These are phyloP conservation scores for Fusarium sambucinum DNA, from an alignment of 2,329 filamentous ascomycete species.

Conservation along the genomic window DNA sequence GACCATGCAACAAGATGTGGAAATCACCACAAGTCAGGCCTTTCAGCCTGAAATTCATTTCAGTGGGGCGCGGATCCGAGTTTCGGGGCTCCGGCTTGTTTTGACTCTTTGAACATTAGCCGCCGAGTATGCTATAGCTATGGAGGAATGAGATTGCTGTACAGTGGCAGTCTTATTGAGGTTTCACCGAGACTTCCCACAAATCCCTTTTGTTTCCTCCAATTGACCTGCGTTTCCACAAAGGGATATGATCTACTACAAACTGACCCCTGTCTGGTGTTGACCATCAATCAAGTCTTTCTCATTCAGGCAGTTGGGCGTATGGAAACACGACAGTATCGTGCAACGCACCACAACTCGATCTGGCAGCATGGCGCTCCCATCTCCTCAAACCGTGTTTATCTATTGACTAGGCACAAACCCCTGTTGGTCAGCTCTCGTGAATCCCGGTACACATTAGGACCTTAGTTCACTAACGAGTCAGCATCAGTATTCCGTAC, in stretches of 20 bases:
- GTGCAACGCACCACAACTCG: slow-evolving; percentile 25
- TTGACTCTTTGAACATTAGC: slow-evolving; percentile 20
- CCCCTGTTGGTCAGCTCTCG: slow-evolving; percentile 27
- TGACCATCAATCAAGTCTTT: slow-evolving; percentile 20
- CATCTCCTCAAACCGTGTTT: slow-evolving; percentile 18
- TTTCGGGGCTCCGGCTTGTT: slow-evolving; percentile 31
- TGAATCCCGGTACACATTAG: slow-evolving; percentile 7
- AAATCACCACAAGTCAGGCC: slow-evolving; percentile 19
- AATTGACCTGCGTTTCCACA: slow-evolving; percentile 5
- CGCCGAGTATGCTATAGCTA: background rate
- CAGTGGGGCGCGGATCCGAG: slow-evolving; percentile 35
- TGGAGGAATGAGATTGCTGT: slow-evolving; percentile 13
- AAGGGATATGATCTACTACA: slow-evolving; percentile 23
- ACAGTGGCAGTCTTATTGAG: background rate
- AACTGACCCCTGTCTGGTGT: slow-evolving; percentile 2
- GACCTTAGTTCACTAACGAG: slow-evolving; percentile 29
- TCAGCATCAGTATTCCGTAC: slow-evolving; percentile 26
- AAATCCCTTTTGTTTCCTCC: slow-evolving; percentile 20
- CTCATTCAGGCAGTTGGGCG: slow-evolving; percentile 16
- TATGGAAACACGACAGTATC: slow-evolving; percentile 25
- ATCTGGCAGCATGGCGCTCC: slow-evolving; percentile 13
- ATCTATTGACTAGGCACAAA: slow-evolving; percentile 21
- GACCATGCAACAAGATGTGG: slow-evolving; percentile 38
- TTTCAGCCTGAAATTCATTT: slow-evolving; percentile 33
- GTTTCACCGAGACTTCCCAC: slow-evolving; percentile 12